Conservation (phyloP, 441 rosid genomes). For the Syzygium syzygioides region DNA sequence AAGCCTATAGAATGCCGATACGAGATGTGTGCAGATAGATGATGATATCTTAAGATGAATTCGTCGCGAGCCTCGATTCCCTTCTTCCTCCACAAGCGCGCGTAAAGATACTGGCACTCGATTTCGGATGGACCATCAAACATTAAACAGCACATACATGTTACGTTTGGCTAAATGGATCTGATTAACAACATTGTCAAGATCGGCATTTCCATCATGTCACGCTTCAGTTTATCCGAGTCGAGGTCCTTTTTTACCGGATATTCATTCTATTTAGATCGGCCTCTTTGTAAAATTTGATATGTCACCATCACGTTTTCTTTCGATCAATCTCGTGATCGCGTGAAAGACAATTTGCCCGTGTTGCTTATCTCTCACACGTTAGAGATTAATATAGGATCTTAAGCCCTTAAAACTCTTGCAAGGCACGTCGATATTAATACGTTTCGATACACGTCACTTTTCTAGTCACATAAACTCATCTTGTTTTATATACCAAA, state of each 20-base stretch:
- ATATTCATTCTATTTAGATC: too few species aligned
- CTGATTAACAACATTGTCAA: neutral
- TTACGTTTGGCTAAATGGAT: neutral
- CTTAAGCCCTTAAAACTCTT: neutral
- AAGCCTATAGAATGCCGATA: neutral
- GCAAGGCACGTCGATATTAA: neutral
- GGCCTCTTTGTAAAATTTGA: neutral
- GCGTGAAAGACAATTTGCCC: too few species aligned
- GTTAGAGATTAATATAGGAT: neutral
- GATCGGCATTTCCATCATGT: neutral
- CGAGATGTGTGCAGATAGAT: too few species aligned
- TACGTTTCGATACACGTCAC: too few species aligned
- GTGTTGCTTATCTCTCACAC: neutral
- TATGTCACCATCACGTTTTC: accelerated
- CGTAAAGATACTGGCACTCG: neutral
- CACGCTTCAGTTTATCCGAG: accelerated
- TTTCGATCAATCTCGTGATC: neutral
- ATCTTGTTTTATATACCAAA: too few species aligned
- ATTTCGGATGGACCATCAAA: neutral
- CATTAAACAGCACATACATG: neutral
- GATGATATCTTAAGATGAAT: too few species aligned
- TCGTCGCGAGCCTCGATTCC: neutral
- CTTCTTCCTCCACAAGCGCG: neutral
- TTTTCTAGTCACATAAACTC: too few species aligned
- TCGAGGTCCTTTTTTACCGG: neutral